These are phyloP conservation scores for Tripterygium wilfordii DNA, from an alignment of 177 flowering plant species.

Conservation along the genomic window DNA sequence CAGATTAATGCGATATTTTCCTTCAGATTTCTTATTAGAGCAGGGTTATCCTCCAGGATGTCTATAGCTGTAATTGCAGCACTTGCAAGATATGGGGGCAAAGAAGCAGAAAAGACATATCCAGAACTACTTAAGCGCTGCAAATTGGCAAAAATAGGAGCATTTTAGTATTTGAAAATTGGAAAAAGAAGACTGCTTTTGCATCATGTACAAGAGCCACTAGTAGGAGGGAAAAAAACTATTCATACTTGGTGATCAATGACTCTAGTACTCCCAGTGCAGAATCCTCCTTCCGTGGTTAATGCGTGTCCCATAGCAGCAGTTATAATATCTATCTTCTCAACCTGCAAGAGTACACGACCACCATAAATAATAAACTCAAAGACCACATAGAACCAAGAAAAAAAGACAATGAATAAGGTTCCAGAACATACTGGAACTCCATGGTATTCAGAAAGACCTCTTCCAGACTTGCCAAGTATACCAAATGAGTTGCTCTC, in stretches of 20 bases:
- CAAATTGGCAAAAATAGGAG: constrained; percentile 3
- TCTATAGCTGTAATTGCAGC: constrained; percentile 93
- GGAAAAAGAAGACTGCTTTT: neutral
- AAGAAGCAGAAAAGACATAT: constrained; percentile 95
- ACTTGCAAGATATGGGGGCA: constrained; percentile 95
- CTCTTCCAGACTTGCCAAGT: constrained; percentile 87
- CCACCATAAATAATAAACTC: too few relatives aligned
- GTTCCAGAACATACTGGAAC: constrained; percentile 59
- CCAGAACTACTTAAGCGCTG: constrained; percentile 98
- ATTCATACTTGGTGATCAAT: constrained; percentile 95
- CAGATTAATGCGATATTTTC: constrained; percentile 50
- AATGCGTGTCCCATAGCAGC: constrained; percentile 99
- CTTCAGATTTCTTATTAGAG: constrained; percentile 39
- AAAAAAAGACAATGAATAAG: neutral
- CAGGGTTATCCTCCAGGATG: constrained; percentile 71
- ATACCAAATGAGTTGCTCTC: constrained; percentile 98
- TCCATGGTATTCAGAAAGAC: constrained; percentile 74
- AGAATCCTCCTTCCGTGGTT: constrained; percentile 96
- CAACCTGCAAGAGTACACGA: constrained; percentile 48
- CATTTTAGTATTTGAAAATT: constrained; percentile 3
- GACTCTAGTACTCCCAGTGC: constrained; percentile 91
- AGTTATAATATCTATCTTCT: constrained; percentile 87
- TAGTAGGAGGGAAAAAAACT: too few relatives aligned
- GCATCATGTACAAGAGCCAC: too few relatives aligned
- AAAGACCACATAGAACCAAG: neutral